These are phyloP conservation scores for Herpotrichia juniperi DNA, from an alignment of 2,329 filamentous ascomycete genomes.

Conservation along the genomic window DNA sequence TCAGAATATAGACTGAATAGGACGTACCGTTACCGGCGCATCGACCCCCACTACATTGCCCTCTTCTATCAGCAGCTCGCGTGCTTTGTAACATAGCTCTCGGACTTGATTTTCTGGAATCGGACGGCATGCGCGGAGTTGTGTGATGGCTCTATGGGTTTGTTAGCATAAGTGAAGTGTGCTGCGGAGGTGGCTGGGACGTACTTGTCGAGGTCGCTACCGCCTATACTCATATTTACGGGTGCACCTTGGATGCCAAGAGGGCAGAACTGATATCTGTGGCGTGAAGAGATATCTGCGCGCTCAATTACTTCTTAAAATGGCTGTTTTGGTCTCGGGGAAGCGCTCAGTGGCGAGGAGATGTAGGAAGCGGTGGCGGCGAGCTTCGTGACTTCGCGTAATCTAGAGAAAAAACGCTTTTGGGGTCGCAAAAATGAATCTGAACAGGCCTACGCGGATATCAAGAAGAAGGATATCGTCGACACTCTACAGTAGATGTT, in stretches of 20 bases:
- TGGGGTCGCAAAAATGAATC: neutral
- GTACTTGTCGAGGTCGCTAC: slow-evolving; percentile 95
- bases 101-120: slow-evolving; percentile 96
- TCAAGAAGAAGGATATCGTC: neutral
- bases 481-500: neutral
- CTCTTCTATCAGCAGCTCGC: slow-evolving; percentile 95
- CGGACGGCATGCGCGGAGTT: slow-evolving; percentile 91
- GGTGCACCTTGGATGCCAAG: slow-evolving; percentile 22
- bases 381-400: neutral
- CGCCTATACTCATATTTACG: slow-evolving; percentile 52
- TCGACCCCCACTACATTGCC: slow-evolving; percentile 96
- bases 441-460: neutral
- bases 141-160: slow-evolving; percentile 79
- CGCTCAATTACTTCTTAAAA: neutral
- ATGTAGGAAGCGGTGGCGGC: slow-evolving; percentile 7
- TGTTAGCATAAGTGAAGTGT: slow-evolving; percentile 14
- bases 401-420: neutral
- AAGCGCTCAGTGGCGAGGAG: slow-evolving; percentile 3
- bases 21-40: slow-evolving; percentile 84
- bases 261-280: neutral
- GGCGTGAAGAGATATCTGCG: neutral
- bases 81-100: slow-evolving; percentile 95
- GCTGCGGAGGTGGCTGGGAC: slow-evolving; percentile 13
- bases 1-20: neutral
- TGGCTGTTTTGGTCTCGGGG: neutral